These are phyloP conservation scores for Juglanconis juglandina DNA, from an alignment of 2,329 filamentous ascomycete species.

Conservation along the genomic window DNA sequence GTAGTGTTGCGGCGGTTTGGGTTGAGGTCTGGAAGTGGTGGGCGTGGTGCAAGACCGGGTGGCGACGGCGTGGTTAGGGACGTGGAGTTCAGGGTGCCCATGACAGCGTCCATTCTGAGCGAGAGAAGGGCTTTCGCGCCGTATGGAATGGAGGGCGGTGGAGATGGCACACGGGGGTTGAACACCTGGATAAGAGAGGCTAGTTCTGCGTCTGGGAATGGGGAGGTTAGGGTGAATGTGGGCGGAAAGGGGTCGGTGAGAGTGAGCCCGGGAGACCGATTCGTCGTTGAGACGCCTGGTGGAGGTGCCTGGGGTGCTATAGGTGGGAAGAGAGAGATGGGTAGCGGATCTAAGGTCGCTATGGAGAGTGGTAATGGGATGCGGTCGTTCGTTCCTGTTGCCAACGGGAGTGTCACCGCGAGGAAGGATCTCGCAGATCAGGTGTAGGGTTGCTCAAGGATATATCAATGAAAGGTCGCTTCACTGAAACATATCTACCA, in stretches of 20 bases:
- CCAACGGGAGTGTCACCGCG: too few species aligned
- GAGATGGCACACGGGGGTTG: constrained; percentile 15
- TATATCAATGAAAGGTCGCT: too few species aligned
- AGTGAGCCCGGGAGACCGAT: constrained; percentile 29
- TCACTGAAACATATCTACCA: too few species aligned
- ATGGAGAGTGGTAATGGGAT: too few species aligned
- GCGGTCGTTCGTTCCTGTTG: too few species aligned
- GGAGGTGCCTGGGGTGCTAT: constrained; percentile 27
- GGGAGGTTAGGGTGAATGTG: constrained; percentile 23
- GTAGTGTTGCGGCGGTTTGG: constrained; percentile 28
- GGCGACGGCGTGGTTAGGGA: constrained; percentile 31
- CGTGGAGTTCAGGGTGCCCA: constrained; percentile 28
- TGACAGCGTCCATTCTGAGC: constrained; percentile 33
- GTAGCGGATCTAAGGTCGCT: too few species aligned
- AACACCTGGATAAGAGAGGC: constrained; percentile 24
- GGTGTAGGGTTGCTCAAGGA: too few species aligned
- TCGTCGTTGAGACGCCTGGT: constrained; percentile 35
- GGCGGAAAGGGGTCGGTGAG: constrained; percentile 28
- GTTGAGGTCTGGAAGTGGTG: constrained; percentile 26
- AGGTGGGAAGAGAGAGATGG: too few species aligned
- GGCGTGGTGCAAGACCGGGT: constrained; percentile 25
- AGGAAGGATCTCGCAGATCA: too few species aligned
- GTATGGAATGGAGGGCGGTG: constrained; percentile 31
- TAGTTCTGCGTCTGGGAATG: too few species aligned
- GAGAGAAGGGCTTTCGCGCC: constrained; percentile 30